Evolutionary conservation across 2,329 filamentous ascomycete genomes (phyloP).

Genomic region (Colletotrichum tropicale): DNA sequence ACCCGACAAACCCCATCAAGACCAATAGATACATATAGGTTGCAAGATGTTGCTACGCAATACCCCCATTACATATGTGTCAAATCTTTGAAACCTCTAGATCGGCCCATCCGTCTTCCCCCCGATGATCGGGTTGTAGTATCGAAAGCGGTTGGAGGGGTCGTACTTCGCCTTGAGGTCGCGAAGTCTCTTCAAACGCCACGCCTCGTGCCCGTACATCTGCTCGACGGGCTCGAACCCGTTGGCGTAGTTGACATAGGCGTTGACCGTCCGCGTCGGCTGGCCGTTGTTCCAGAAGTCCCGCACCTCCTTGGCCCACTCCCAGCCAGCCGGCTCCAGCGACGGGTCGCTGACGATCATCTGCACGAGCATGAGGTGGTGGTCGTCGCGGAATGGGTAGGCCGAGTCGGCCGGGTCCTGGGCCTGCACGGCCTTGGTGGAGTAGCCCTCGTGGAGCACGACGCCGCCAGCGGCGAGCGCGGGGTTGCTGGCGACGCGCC

Average conservation of each 20-base stretch:
- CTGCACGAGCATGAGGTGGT: constrained; percentile 12
- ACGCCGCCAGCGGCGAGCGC: neutral
- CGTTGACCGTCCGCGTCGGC: neutral
- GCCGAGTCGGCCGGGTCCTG: constrained; percentile 16
- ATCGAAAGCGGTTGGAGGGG: neutral
- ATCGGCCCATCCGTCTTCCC: too few species aligned
- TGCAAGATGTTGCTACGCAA: too few species aligned
- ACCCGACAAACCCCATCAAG: too few species aligned
- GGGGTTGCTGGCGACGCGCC: neutral
- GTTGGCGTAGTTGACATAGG: constrained; percentile 29
- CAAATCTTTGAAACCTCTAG: too few species aligned
- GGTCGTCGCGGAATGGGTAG: constrained; percentile 23
- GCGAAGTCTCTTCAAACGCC: neutral
- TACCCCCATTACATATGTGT: too few species aligned
- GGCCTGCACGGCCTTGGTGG: constrained; percentile 18
- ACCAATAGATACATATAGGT: too few species aligned
- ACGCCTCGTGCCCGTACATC: constrained; percentile 23
- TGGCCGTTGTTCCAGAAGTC: constrained; percentile 24
- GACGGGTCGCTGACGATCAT: neutral
- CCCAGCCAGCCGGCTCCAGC: neutral
- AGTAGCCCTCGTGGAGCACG: constrained; percentile 28
- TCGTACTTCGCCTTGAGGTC: neutral
- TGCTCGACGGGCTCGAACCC: constrained; percentile 24
- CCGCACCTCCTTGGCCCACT: neutral
- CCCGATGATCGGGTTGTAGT: neutral